phyloP scores from a whole-genome alignment of 148 eudicot species.

The Vaccinium myrtillus region DNA sequence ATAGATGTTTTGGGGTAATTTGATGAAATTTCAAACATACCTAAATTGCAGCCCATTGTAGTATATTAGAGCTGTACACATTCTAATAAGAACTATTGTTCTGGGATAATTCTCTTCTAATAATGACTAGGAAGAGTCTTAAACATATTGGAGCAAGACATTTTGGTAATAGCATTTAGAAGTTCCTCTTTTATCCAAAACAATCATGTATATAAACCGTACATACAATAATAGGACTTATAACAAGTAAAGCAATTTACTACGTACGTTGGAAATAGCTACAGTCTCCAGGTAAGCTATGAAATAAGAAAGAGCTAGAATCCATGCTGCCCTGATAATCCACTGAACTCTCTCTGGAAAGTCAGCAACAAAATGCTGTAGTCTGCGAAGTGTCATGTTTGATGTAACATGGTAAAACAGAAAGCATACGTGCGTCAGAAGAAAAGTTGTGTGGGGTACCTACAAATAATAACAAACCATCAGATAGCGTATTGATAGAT shows the following conservation, averaged over 20 bases:
- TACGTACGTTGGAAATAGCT: slow-evolving; percentile 84
- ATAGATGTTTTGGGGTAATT: not conserved
- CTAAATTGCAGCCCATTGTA: not conserved
- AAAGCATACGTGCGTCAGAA: slow-evolving; percentile 86
- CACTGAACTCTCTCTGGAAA: slow-evolving; percentile 67
- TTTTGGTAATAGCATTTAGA: not conserved
- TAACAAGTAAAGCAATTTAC: not conserved
- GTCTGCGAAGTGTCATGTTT: slow-evolving; percentile 89
- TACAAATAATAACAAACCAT: slow-evolving; percentile 33
- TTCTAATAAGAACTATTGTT: not conserved
- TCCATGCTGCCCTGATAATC: slow-evolving; percentile 84
- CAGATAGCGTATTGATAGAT: not conserved
- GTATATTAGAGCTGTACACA: not conserved
- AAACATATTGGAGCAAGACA: not conserved
- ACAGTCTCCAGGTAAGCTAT: slow-evolving; percentile 90
- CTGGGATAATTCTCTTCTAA: not conserved
- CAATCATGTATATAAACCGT: slow-evolving; percentile 6
- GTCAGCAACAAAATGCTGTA: slow-evolving; percentile 64
- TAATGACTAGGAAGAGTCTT: not conserved
- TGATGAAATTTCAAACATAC: not conserved
- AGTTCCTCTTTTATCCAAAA: not conserved
- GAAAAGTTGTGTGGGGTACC: slow-evolving; percentile 97
- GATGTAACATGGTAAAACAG: slow-evolving; percentile 87
- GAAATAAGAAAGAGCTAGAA: slow-evolving; percentile 81
- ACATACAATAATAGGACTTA: not conserved